Evolutionary conservation across 139 green algal genomes (phyloP).

Genomic region (Coelastrella sp.): DNA sequence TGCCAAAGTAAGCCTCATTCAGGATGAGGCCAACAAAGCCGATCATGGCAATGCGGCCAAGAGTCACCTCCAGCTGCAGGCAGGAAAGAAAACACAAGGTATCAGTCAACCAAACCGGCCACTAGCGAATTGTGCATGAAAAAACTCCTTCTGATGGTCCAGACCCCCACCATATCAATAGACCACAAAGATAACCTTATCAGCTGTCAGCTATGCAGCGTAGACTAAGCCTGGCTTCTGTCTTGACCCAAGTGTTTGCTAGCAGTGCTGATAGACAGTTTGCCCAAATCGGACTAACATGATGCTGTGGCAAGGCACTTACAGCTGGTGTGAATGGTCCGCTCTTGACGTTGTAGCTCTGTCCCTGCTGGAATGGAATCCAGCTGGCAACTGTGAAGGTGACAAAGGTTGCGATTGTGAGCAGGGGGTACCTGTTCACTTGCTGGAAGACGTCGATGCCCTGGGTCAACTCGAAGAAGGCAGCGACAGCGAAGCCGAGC

Average conservation of each 20-base stretch:
- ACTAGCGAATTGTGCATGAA: too few species aligned
- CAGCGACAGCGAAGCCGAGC: conserved; percentile 39
- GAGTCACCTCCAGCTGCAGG: conserved; percentile 56
- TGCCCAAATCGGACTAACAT: too few species aligned
- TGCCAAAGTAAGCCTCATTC: conserved; percentile 50
- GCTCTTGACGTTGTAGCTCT: conserved; percentile 55
- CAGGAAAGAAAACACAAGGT: neutral
- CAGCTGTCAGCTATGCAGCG: neutral
- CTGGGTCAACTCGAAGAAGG: conserved; percentile 49
- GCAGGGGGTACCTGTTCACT: conserved; percentile 38
- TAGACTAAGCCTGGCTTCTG: too few species aligned
- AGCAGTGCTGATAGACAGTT: neutral
- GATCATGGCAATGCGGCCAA: conserved; percentile 63
- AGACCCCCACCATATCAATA: neutral
- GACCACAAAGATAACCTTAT: neutral
- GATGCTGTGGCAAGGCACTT: neutral
- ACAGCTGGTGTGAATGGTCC: conserved; percentile 46
- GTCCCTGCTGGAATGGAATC: conserved; percentile 59
- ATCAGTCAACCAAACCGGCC: neutral
- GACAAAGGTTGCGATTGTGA: conserved; percentile 41
- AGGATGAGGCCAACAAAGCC: conserved; percentile 59
- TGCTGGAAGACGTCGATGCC: conserved; percentile 43
- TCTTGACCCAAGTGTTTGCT: neutral
- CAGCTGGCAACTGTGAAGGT: conserved; percentile 52
- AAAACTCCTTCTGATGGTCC: too few species aligned